A percentile compares a stretch with the other conserved stretches of the same genome.
phyloP scores from a whole-genome alignment of 2,329 filamentous ascomycete genomes.

The Fusarium lateritium region DNA sequence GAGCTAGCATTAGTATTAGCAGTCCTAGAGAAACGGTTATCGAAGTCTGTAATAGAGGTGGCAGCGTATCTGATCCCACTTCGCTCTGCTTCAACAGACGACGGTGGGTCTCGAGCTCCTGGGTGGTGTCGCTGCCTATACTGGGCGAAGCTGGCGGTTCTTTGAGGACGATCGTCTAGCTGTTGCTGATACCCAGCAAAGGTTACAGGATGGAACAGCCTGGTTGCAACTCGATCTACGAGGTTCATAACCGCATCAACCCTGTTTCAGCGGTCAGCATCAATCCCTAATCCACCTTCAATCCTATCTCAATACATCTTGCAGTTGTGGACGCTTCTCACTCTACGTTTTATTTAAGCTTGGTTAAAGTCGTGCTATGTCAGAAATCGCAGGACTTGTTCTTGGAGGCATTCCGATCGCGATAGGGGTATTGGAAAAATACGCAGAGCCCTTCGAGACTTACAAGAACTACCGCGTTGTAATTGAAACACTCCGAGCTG shows the following conservation, averaged over 20 bases:
- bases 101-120: conserved; percentile 3
- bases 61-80: background rate
- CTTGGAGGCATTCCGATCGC: background rate
- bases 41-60: conserved; percentile 15
- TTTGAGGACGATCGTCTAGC: background rate
- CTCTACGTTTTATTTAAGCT: no score
- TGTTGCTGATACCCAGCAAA: conserved; percentile 5
- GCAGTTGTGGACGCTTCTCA: no score
- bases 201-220: background rate
- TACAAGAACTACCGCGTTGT: background rate
- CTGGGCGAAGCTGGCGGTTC: conserved; percentile 20
- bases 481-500: background rate
- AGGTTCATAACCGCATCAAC: no score
- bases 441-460: background rate
- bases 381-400: background rate
- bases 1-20: background rate
- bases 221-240: no score
- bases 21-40: conserved; percentile 9
- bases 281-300: no score
- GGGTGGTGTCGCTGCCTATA: background rate
- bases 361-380: background rate
- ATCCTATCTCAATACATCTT: no score
- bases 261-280: no score
- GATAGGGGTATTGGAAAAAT: background rate
- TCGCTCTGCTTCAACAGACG: background rate